These are phyloP conservation scores for Tylopilus vinaceipallidus DNA, from an alignment of 768 basidiomycete genomes.

Conservation along the genomic window DNA sequence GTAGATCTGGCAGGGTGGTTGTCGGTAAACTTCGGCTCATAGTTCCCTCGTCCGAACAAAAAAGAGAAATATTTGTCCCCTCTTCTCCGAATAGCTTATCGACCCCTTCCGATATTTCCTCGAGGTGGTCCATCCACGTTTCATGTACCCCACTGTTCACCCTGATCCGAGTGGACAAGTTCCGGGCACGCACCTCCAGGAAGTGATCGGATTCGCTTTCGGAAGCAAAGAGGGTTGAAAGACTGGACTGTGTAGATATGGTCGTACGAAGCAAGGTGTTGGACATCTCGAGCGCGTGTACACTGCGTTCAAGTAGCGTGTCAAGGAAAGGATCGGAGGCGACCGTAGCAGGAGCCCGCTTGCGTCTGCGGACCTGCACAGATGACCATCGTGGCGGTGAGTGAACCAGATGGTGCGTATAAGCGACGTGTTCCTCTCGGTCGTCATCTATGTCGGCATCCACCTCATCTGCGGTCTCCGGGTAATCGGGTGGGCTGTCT, in stretches of 20 bases:
- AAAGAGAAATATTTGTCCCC: constrained; percentile 3
- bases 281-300: constrained; percentile 84
- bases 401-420: constrained; percentile 29
- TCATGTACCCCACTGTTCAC: constrained; percentile 44
- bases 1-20: constrained; percentile 30
- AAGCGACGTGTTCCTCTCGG: constrained; percentile 17
- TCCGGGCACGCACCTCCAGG: constrained; percentile 48
- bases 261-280: constrained; percentile 76
- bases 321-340: constrained; percentile 61
- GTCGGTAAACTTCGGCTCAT: constrained; percentile 49
- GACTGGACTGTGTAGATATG: constrained; percentile 64
- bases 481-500: constrained; percentile 72
- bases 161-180: constrained; percentile 51
- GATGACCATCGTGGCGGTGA: constrained; percentile 35
- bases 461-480: constrained; percentile 74
- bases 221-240: constrained; percentile 47
- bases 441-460: constrained; percentile 62
- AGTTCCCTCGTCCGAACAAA: constrained; percentile 17
- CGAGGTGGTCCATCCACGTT: constrained; percentile 67
- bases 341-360: constrained; percentile 25
- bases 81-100: constrained; percentile 51
- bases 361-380: constrained; percentile 23
- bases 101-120: constrained; percentile 61
- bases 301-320: constrained; percentile 75
- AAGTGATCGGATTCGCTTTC: constrained; percentile 46